These are phyloP conservation scores for Chlorella variabilis DNA, from an alignment of 163 green algal species.

Conservation along the genomic window DNA sequence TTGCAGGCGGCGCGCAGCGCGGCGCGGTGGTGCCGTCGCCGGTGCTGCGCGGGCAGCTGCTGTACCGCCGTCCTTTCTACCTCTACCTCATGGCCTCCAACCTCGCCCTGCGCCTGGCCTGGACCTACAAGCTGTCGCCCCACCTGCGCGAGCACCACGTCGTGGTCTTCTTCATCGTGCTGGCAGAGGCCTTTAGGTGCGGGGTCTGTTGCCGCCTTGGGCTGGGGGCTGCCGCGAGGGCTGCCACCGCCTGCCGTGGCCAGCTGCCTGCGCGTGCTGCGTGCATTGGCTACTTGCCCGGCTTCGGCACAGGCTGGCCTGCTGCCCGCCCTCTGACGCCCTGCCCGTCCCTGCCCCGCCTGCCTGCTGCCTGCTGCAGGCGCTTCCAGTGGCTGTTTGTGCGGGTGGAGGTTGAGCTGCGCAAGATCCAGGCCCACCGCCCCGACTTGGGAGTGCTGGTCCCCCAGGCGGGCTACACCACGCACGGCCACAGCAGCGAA, in stretches of 20 bases:
- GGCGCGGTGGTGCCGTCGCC: constrained; percentile 41
- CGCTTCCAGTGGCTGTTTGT: constrained; percentile 94
- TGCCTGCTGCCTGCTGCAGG: constrained; percentile 49
- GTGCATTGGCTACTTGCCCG: too few species aligned
- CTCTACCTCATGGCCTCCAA: constrained; percentile 86
- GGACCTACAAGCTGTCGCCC: constrained; percentile 90
- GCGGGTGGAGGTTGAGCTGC: constrained; percentile 88
- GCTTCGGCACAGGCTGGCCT: too few species aligned
- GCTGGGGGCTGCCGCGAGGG: background rate
- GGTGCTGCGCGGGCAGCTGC: constrained; percentile 46
- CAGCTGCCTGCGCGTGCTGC: background rate
- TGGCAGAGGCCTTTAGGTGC: constrained; percentile 76
- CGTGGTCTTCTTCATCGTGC: constrained; percentile 69
- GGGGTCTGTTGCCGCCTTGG: background rate
- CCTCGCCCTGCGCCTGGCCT: constrained; percentile 83
- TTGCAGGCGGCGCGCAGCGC: constrained; percentile 14
- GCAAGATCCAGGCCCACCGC: constrained; percentile 65
- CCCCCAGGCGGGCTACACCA: background rate
- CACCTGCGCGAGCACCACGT: constrained; percentile 71
- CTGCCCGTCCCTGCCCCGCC: too few species aligned
- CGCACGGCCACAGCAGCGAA: constrained; percentile 9
- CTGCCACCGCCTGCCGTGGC: background rate
- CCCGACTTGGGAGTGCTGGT: constrained; percentile 34
- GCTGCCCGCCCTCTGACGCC: too few species aligned
- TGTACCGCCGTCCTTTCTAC: constrained; percentile 77